These are phyloP conservation scores for Teratosphaeria pseudoeucalypti DNA, from an alignment of 2,329 filamentous ascomycete species.

Conservation along the genomic window DNA sequence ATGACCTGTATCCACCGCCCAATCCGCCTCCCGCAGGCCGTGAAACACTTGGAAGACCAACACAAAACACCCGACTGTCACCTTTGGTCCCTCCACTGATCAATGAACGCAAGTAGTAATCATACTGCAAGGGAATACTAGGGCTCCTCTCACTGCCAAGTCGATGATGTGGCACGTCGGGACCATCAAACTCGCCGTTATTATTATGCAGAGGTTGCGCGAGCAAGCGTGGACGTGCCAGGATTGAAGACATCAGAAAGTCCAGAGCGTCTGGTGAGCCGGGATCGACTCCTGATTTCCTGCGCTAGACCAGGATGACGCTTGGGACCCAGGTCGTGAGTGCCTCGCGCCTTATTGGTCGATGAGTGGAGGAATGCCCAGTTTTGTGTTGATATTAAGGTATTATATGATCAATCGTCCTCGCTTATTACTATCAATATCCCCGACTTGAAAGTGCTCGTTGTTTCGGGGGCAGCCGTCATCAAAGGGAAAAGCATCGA, in stretches of 20 bases:
- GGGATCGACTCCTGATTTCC: not conserved
- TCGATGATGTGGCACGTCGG: not conserved
- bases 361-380: not conserved
- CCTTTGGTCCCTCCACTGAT: constrained; percentile 2
- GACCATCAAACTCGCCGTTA: not conserved
- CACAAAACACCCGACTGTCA: constrained; percentile 6
- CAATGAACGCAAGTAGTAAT: constrained; percentile 13
- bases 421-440: not conserved
- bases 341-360: not conserved
- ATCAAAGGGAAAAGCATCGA: not conserved
- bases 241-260: not conserved
- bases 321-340: not conserved
- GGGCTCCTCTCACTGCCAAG: not conserved
- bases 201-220: not conserved
- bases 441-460: not conserved
- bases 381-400: not conserved
- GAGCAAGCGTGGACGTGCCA: not conserved
- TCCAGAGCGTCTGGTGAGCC: not conserved
- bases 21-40: not conserved
- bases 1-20: constrained; percentile 2
- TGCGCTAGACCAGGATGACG: not conserved
- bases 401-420: not conserved
- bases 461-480: not conserved
- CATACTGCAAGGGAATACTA: constrained; percentile 8
- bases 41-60: constrained; percentile 8